phyloP scores from a whole-genome alignment of 352 stramenopile genomes.

The Phytopythium ostracodes region DNA sequence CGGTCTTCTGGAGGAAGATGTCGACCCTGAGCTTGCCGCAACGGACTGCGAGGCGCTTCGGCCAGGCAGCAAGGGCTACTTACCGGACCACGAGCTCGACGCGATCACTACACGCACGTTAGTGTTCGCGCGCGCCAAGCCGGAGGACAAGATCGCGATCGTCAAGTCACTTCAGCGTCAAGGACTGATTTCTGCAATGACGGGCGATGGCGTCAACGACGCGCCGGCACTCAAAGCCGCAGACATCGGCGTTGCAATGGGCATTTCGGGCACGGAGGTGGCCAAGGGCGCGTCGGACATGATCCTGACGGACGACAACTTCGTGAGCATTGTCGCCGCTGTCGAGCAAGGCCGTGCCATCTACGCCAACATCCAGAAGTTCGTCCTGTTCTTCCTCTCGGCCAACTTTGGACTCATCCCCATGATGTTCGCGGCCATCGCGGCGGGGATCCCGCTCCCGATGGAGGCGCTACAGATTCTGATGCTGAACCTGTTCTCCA shows the following conservation, averaged over 20 bases:
- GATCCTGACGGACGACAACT: constrained; percentile 96
- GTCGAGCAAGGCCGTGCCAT: constrained; percentile 93
- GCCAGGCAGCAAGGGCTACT: constrained; percentile 15
- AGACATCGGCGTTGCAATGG: constrained; percentile 95
- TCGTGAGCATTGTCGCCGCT: constrained; percentile 93
- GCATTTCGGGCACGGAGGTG: constrained; percentile 93
- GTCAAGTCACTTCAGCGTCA: constrained; percentile 82
- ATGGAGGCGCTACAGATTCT: constrained; percentile 96
- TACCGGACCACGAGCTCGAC: constrained; percentile 58
- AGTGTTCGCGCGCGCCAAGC: constrained; percentile 89
- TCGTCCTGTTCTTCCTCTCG: constrained; percentile 96
- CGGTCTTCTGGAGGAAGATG: constrained; percentile 66
- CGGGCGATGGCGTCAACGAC: constrained; percentile 96
- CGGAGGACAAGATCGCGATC: constrained; percentile 87
- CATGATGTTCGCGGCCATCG: constrained; percentile 46
- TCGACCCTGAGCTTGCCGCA: constrained; percentile 29
- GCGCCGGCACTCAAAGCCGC: constrained; percentile 92
- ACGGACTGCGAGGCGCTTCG: constrained; percentile 41
- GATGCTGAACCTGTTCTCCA: constrained; percentile 96
- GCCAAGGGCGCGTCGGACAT: constrained; percentile 96
- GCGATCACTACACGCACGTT: constrained; percentile 33
- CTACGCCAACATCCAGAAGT: constrained; percentile 96
- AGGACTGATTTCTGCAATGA: constrained; percentile 83
- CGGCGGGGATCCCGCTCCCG: constrained; percentile 44
- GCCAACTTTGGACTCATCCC: constrained; percentile 92